Evolutionary conservation across 208 protist genomes (phyloP).

Genomic region (Crithidia expoeki): DNA sequence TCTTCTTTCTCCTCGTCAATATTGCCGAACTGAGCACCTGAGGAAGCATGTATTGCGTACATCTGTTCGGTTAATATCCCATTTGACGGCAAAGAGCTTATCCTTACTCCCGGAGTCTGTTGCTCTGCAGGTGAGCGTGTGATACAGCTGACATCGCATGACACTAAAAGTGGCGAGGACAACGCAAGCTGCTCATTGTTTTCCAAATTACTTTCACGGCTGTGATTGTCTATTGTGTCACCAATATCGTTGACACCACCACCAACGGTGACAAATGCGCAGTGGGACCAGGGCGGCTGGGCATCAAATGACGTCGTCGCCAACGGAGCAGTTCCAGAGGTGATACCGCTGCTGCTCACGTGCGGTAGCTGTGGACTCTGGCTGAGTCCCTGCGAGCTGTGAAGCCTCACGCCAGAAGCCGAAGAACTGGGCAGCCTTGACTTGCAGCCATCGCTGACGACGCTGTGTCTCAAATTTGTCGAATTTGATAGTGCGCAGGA

Average conservation of each 20-base stretch:
- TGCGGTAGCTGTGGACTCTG: not conserved
- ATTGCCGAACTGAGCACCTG: too few relatives aligned
- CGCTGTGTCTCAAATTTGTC: not conserved
- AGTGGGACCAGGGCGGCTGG: too few relatives aligned
- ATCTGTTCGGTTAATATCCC: not conserved
- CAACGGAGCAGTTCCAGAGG: not conserved
- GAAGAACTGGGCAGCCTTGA: not conserved
- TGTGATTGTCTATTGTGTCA: not conserved
- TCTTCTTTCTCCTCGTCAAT: too few relatives aligned
- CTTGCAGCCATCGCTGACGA: not conserved
- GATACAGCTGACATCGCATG: slow-evolving; percentile 10
- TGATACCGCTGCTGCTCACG: not conserved
- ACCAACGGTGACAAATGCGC: too few relatives aligned
- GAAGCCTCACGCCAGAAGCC: not conserved
- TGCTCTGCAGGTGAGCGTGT: not conserved
- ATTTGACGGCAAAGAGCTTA: not conserved
- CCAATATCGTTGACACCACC: too few relatives aligned
- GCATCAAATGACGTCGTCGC: too few relatives aligned
- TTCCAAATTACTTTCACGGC: not conserved
- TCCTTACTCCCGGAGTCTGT: too few relatives aligned
- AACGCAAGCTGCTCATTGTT: not conserved
- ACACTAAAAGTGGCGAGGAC: not conserved
- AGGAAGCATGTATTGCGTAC: not conserved
- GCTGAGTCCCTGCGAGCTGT: slow-evolving; percentile 9
- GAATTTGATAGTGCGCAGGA: not conserved